Percentiles rank a stretch among this genome's conserved stretches.
These are phyloP conservation scores for Daedaleopsis sinensis DNA, from an alignment of 768 basidiomycete genomes.

Conservation along the genomic window DNA sequence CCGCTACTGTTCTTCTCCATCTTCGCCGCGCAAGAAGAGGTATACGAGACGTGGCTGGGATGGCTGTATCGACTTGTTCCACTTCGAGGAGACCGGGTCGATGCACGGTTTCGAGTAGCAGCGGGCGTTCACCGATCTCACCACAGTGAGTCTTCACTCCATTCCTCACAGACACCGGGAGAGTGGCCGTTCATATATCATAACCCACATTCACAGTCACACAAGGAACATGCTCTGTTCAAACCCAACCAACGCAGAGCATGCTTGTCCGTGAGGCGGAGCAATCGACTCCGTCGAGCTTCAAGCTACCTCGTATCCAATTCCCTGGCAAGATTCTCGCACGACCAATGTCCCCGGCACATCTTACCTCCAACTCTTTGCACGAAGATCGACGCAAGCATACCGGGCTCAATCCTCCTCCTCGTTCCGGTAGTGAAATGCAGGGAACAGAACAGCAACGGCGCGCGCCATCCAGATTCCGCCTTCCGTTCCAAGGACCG, in stretches of 20 bases:
- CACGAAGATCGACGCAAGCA: not conserved
- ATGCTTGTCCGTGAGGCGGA: not conserved
- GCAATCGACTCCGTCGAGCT: not conserved
- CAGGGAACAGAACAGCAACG: not conserved
- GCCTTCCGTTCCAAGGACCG: slow-evolving; percentile 16
- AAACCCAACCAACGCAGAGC: not conserved
- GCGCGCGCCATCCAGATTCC: slow-evolving; percentile 2
- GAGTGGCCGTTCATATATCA: not conserved
- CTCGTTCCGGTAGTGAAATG: not conserved
- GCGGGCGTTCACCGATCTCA: not conserved
- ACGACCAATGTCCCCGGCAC: not conserved
- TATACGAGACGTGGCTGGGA: slow-evolving; percentile 22
- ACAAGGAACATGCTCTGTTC: not conserved
- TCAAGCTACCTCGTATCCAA: not conserved
- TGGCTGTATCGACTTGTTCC: slow-evolving; percentile 11
- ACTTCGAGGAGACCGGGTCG: not conserved
- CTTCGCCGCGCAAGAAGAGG: slow-evolving; percentile 28
- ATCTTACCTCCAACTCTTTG: not conserved
- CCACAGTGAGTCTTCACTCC: slow-evolving; percentile 2
- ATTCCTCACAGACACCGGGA: not conserved
- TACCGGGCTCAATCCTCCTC: slow-evolving; percentile 5
- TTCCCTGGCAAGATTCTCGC: not conserved
- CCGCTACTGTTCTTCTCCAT: slow-evolving; percentile 24
- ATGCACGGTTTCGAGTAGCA: not conserved
- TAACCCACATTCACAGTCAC: slow-evolving; percentile 1